Conservation (phyloP, 192 early-diverging fungal species). For the Obelidium mucronatum region DNA sequence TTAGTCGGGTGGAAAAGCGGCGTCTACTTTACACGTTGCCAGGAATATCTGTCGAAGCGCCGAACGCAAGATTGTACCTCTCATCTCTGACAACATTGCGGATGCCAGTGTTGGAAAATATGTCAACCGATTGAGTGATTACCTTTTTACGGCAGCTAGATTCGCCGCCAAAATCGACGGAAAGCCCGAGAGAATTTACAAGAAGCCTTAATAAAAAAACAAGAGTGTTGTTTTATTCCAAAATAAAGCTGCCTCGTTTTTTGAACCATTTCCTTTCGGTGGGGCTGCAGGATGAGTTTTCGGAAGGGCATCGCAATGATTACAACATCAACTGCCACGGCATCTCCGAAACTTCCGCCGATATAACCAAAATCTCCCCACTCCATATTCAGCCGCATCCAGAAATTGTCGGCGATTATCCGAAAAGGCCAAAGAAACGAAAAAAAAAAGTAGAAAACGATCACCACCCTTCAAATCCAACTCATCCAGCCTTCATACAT, state of each 20-base stretch:
- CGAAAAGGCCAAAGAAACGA: background rate
- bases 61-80: conserved; percentile 80
- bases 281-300: too few relatives aligned
- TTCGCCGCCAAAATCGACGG: conserved; percentile 77
- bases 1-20: conserved; percentile 84
- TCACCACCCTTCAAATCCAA: conserved; percentile 69
- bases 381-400: too few relatives aligned
- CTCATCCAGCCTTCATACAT: conserved; percentile 94
- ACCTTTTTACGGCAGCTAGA: conserved; percentile 87
- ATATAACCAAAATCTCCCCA: too few relatives aligned
- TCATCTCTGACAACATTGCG: conserved; percentile 63
- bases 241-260: too few relatives aligned
- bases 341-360: too few relatives aligned
- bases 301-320: too few relatives aligned
- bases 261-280: too few relatives aligned
- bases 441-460: background rate
- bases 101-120: conserved; percentile 72
- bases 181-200: conserved; percentile 80
- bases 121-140: conserved; percentile 88
- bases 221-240: too few relatives aligned
- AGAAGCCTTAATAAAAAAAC: conserved; percentile 39
- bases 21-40: conserved; percentile 82
- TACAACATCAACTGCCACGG: too few relatives aligned
- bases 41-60: conserved; percentile 86
- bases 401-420: too few relatives aligned